phyloP scores from a whole-genome alignment of 2,329 filamentous ascomycete species.

The Cytospora piceicola region DNA sequence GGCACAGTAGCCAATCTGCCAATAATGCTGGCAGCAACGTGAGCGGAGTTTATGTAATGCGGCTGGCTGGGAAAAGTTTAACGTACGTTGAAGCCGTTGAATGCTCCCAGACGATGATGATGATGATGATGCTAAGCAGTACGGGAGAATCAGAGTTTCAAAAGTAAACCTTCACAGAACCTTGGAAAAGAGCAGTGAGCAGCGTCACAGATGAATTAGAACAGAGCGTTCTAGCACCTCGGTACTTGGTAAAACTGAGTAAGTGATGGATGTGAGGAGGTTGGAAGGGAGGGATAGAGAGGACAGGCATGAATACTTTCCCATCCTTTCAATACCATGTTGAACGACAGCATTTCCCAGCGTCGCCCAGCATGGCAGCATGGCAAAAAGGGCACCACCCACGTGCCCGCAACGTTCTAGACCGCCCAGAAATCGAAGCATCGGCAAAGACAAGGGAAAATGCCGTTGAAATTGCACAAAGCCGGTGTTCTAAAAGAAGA shows the following conservation, averaged over 20 bases:
- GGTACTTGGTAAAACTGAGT: no score
- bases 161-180: no score
- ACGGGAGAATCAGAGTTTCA: no score
- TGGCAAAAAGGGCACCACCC: background rate
- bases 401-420: constrained; percentile 5
- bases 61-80: background rate
- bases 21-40: background rate
- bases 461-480: background rate
- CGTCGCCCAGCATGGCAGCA: background rate
- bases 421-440: background rate
- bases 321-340: background rate
- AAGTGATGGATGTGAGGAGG: no score
- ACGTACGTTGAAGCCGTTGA: background rate
- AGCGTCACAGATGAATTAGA: background rate
- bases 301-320: no score
- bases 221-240: no score
- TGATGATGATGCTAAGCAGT: no score
- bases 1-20: constrained; percentile 1
- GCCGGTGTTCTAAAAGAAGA: background rate
- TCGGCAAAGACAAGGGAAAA: background rate
- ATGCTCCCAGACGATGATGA: no score
- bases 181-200: no score
- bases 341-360: background rate
- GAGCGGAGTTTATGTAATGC: background rate
- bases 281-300: no score